Evolutionary conservation across 2,329 filamentous ascomycete genomes (phyloP).

Genomic region (Aspergillus sp.): DNA sequence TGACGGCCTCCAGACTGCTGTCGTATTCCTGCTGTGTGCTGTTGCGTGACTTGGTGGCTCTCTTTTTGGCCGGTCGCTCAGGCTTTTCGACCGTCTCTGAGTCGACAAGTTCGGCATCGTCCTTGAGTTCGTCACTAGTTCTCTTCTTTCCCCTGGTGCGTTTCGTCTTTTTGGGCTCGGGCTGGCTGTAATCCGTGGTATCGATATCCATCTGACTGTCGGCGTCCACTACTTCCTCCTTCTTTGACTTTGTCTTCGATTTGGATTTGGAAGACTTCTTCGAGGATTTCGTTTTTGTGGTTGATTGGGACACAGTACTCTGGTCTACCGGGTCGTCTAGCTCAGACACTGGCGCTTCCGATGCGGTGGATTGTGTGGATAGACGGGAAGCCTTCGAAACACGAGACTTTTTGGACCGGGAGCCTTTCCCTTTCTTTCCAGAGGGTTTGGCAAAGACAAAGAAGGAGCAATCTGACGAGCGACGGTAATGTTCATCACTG

Average conservation of each 20-base stretch:
- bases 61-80: slow-evolving; percentile 59
- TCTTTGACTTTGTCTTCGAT: slow-evolving; percentile 42
- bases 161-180: slow-evolving; percentile 40
- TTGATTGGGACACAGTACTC: slow-evolving; percentile 55
- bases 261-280: slow-evolving; percentile 44
- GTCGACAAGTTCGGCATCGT: slow-evolving; percentile 23
- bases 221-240: slow-evolving; percentile 48
- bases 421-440: slow-evolving; percentile 59
- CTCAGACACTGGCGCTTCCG: slow-evolving; percentile 47
- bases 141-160: slow-evolving; percentile 61
- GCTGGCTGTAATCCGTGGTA: slow-evolving; percentile 25
- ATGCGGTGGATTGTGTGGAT: slow-evolving; percentile 56
- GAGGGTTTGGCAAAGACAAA: slow-evolving; percentile 65
- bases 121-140: slow-evolving; percentile 57
- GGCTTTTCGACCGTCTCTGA: slow-evolving; percentile 25
- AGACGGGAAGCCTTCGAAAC: slow-evolving; percentile 70
- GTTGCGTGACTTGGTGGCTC: slow-evolving; percentile 54
- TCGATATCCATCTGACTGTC: slow-evolving; percentile 35
- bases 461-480: slow-evolving; percentile 79
- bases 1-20: slow-evolving; percentile 39
- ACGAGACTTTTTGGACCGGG: slow-evolving; percentile 56
- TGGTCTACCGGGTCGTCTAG: slow-evolving; percentile 58
- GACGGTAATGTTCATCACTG: slow-evolving; percentile 81
- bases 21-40: slow-evolving; percentile 46
- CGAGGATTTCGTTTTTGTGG: slow-evolving; percentile 56